These are phyloP conservation scores for Croton laevigatus DNA, from an alignment of 441 rosid species.

Conservation along the genomic window DNA sequence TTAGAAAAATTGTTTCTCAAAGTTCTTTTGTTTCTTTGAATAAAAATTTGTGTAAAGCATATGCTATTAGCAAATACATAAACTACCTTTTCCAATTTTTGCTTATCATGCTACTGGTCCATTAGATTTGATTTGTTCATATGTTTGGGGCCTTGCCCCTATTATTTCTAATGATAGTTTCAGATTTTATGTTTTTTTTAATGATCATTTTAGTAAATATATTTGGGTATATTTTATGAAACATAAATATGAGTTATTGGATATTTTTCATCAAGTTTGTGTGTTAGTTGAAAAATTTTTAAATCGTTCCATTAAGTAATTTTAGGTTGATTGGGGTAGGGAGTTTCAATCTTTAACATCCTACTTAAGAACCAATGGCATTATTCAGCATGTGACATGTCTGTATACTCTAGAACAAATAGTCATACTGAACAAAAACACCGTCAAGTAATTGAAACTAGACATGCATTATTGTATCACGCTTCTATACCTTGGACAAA, in stretches of 20 bases:
- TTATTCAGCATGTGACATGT: no score
- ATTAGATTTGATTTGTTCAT: neutral
- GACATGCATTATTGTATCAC: neutral
- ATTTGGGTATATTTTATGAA: neutral
- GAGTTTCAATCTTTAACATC: no score
- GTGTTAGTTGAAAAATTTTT: no score
- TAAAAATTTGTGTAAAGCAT: neutral
- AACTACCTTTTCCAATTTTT: neutral
- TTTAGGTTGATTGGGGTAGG: no score
- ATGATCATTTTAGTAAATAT: neutral
- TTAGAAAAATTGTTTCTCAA: neutral
- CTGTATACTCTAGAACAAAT: no score
- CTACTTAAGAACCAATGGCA: no score
- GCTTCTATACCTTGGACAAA: neutral
- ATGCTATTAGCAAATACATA: neutral
- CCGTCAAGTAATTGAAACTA: no score
- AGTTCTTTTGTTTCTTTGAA: neutral
- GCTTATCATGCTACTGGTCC: neutral
- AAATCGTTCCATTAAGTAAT: no score
- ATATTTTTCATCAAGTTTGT: no score
- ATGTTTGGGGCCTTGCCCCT: neutral
- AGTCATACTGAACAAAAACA: no score
- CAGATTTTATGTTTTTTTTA: neutral
- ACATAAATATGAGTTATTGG: neutral
- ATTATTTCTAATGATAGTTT: neutral